phyloP scores from a whole-genome alignment of 2,329 filamentous ascomycete species.

The Colletotrichum theobromicola region DNA sequence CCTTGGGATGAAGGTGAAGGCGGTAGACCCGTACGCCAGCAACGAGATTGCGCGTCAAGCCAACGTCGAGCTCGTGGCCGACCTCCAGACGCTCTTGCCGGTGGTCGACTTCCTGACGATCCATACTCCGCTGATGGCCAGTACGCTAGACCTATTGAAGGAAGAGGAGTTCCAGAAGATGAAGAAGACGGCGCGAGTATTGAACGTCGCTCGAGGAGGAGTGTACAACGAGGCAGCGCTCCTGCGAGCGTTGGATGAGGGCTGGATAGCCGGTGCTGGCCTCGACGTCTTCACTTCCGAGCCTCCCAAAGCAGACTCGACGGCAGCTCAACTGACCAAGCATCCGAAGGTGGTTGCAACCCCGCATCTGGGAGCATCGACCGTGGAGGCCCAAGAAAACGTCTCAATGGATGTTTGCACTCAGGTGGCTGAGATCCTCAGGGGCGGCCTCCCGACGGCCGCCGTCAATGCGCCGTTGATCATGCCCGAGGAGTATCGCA shows the following conservation, averaged over 20 bases:
- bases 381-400: conserved; percentile 83
- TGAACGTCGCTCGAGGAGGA: conserved; percentile 82
- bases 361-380: conserved; percentile 81
- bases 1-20: conserved; percentile 76
- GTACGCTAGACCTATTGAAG: conserved; percentile 76
- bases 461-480: conserved; percentile 86
- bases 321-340: conserved; percentile 66
- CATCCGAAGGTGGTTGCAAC: conserved; percentile 79
- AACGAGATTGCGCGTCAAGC: conserved; percentile 72
- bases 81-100: conserved; percentile 65
- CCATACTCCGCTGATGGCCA: conserved; percentile 80
- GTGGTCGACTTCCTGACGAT: conserved; percentile 79
- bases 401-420: conserved; percentile 84
- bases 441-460: conserved; percentile 74
- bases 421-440: conserved; percentile 76
- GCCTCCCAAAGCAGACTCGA: conserved; percentile 61
- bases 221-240: conserved; percentile 81
- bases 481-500: conserved; percentile 79
- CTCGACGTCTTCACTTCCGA: conserved; percentile 83
- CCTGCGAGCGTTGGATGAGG: conserved; percentile 71
- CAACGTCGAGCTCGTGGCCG: conserved; percentile 66
- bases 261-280: conserved; percentile 77
- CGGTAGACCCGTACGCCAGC: conserved; percentile 80
- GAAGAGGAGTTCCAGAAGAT: conserved; percentile 70
- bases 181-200: conserved; percentile 74